phyloP scores from a whole-genome alignment of 1,284 basidiomycete species.

The Ustilago xerochloae region DNA sequence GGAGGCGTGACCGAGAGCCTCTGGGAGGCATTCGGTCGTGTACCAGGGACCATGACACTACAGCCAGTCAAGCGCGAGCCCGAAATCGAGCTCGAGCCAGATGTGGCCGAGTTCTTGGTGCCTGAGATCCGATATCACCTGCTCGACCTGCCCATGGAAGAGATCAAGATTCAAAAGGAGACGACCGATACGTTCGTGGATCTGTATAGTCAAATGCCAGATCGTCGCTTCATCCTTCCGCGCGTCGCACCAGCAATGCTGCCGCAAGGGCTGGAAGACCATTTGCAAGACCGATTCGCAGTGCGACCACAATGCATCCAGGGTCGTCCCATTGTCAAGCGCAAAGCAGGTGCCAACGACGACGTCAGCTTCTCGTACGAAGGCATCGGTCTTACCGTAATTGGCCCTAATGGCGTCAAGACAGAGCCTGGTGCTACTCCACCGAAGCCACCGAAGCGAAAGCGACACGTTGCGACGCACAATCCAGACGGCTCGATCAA shows the following conservation, averaged over 20 bases:
- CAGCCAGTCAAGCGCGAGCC: slow-evolving; percentile 50
- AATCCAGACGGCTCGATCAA: slow-evolving; percentile 65
- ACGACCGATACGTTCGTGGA: slow-evolving; percentile 46
- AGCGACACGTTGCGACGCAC: slow-evolving; percentile 65
- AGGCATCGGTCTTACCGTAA: slow-evolving; percentile 34
- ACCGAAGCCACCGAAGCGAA: slow-evolving; percentile 57
- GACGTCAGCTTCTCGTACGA: slow-evolving; percentile 42
- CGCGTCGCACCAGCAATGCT: slow-evolving; percentile 20
- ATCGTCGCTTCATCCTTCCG: slow-evolving; percentile 34
- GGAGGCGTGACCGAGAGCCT: slow-evolving; percentile 55
- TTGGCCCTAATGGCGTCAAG: slow-evolving; percentile 42
- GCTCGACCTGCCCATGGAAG: slow-evolving; percentile 50
- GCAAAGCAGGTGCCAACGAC: slow-evolving; percentile 56
- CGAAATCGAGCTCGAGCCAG: slow-evolving; percentile 51
- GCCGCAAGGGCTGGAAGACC: slow-evolving; percentile 59
- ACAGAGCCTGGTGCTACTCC: slow-evolving; percentile 29
- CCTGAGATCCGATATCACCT: slow-evolving; percentile 50
- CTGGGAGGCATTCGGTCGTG: slow-evolving; percentile 62
- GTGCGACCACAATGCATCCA: slow-evolving; percentile 50
- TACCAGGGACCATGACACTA: slow-evolving; percentile 56
- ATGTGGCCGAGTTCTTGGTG: slow-evolving; percentile 52
- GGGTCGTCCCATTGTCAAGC: slow-evolving; percentile 59
- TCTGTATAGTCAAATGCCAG: slow-evolving; percentile 45
- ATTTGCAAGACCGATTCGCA: slow-evolving; percentile 60
- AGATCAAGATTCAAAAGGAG: slow-evolving; percentile 53